These are phyloP conservation scores for Nematocida sp. DNA, from an alignment of 371 early-diverging fungal genomes.

Conservation along the genomic window DNA sequence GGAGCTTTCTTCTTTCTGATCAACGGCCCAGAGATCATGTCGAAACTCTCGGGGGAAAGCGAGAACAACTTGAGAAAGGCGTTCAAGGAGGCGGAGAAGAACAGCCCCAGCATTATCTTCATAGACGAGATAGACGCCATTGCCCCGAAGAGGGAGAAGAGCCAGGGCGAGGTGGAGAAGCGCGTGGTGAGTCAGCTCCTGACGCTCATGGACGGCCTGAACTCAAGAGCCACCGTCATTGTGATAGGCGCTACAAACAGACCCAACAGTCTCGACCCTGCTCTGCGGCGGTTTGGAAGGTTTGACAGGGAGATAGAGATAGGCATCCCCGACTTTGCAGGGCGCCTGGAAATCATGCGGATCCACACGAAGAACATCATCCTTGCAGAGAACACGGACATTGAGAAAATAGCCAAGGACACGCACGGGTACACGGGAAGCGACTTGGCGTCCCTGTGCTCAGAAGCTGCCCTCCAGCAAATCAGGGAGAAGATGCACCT, in stretches of 20 bases:
- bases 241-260: constrained; percentile 93
- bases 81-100: constrained; percentile 93
- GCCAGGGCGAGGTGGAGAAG: constrained; percentile 96
- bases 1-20: constrained; percentile 91
- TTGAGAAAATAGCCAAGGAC: constrained; percentile 91
- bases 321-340: constrained; percentile 96
- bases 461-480: constrained; percentile 99
- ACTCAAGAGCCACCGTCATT: constrained; percentile 88
- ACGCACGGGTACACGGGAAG: constrained; percentile 98
- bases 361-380: constrained; percentile 99
- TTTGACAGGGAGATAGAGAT: constrained; percentile 98
- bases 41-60: constrained; percentile 96
- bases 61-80: constrained; percentile 93
- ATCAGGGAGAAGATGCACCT: constrained; percentile 89
- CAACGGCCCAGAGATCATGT: constrained; percentile 97
- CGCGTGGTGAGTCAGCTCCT: constrained; percentile 95
- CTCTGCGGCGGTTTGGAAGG: constrained; percentile 86
- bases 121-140: constrained; percentile 99
- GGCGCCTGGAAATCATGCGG: constrained; percentile 91
- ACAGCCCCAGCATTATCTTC: constrained; percentile 90
- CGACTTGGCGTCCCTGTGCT: constrained; percentile 94
- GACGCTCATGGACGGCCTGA: constrained; percentile 97
- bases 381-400: constrained; percentile 81
- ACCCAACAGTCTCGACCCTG: constrained; percentile 92
- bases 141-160: constrained; percentile 98